Evolutionary conservation across 2,329 filamentous ascomycete genomes (phyloP).

Genomic region (Aspergillus versicolor): DNA sequence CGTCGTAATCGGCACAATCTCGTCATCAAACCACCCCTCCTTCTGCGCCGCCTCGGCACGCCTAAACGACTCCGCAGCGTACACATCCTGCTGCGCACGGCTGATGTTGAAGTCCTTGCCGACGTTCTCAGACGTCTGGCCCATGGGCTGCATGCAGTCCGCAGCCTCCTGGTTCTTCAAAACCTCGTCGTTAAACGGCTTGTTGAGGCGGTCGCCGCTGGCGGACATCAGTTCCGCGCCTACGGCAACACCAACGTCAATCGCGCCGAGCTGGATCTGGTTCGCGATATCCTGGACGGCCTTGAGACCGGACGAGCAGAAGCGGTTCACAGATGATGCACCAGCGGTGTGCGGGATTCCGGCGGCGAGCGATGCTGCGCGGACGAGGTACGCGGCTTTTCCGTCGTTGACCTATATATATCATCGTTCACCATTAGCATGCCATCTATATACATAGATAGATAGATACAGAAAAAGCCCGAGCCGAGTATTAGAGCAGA

Average conservation of each 20-base stretch:
- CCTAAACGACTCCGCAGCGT: conserved; percentile 81
- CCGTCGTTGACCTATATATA: conserved; percentile 68
- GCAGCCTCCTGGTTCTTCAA: conserved; percentile 71
- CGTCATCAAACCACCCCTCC: conserved; percentile 85
- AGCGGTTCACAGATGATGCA: conserved; percentile 83
- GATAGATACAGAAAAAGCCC: no score
- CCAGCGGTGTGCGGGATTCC: conserved; percentile 89
- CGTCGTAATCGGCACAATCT: conserved; percentile 85
- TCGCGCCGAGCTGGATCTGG: conserved; percentile 74
- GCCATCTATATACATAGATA: not conserved
- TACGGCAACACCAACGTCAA: conserved; percentile 82
- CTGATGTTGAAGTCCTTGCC: conserved; percentile 83
- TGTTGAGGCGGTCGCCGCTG: conserved; percentile 67
- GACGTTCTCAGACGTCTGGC: conserved; percentile 96
- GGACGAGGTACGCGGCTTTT: conserved; percentile 87
- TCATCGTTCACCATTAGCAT: not conserved
- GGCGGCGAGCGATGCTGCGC: conserved; percentile 83
- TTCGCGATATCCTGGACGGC: conserved; percentile 93
- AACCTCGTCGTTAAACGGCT: conserved; percentile 76
- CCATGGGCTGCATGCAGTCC: conserved; percentile 95
- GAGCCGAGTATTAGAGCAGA: not conserved
- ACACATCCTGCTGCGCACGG: conserved; percentile 78
- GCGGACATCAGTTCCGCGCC: conserved; percentile 87
- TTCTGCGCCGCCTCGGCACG: conserved; percentile 89
- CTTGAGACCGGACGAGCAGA: conserved; percentile 96